Evolutionary conservation across 495 filamentous ascomycete genomes (phyloP).

Genomic region (Tuber indicum): DNA sequence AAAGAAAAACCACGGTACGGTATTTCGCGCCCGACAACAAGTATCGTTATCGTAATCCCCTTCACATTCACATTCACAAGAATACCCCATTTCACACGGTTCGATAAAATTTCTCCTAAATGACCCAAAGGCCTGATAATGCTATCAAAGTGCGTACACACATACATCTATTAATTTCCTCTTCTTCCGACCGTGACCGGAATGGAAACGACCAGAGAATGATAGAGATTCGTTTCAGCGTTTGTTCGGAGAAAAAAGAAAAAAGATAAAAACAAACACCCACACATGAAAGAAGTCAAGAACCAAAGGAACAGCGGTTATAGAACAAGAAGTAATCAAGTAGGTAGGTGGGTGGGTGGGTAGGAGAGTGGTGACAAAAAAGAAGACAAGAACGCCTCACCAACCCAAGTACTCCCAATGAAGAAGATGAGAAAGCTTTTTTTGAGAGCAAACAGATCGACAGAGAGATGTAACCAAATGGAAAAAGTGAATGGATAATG

Average conservation of each 20-base stretch:
- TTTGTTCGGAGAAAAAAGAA: neutral
- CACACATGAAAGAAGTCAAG: neutral
- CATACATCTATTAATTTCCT: neutral
- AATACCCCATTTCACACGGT: neutral
- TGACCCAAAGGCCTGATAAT: neutral
- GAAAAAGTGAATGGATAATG: neutral
- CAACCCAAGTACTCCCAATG: slow-evolving; percentile 1
- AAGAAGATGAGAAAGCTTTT: slow-evolving; percentile 3
- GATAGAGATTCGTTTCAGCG: neutral
- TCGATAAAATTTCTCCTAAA: neutral
- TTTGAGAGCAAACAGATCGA: slow-evolving; percentile 1
- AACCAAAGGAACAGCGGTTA: neutral
- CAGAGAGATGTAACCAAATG: neutral
- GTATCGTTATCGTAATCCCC: neutral
- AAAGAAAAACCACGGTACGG: neutral
- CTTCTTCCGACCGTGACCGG: neutral
- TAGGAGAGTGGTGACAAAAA: neutral
- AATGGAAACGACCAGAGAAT: neutral
- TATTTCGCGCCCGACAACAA: neutral
- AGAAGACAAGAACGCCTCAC: slow-evolving; percentile 4
- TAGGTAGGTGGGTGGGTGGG: neutral
- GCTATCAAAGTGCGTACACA: neutral
- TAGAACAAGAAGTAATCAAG: neutral
- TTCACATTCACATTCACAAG: neutral
- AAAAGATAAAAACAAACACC: neutral